Evolutionary conservation across 345 rosid species (phyloP).

Genomic region (Arabidopsis suecica): DNA sequence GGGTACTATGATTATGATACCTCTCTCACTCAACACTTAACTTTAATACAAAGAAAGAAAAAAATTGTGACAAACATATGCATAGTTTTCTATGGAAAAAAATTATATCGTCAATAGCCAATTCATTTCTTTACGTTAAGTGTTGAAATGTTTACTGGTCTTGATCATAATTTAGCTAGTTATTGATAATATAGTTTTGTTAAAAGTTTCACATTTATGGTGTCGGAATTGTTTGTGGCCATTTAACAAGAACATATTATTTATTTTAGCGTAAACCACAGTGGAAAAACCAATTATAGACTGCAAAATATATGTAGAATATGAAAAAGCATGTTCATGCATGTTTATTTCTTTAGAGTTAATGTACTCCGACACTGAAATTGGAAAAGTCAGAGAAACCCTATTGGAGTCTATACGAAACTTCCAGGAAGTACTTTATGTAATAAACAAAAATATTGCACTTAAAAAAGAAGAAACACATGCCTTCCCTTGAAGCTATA

Average conservation of each 20-base stretch:
- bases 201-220: not conserved
- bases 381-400: slow-evolving; percentile 29
- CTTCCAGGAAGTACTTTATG: slow-evolving; percentile 6
- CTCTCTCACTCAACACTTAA: not conserved
- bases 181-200: not conserved
- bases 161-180: not conserved
- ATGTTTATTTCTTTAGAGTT: not conserved
- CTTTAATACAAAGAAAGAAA: too few relatives aligned
- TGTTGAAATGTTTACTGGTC: not conserved
- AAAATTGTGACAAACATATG: too few relatives aligned
- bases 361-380: slow-evolving; percentile 9
- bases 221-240: slow-evolving; percentile 1
- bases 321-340: slow-evolving; percentile 10
- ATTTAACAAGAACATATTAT: not conserved
- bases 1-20: not conserved
- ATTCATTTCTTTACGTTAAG: not conserved
- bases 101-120: not conserved
- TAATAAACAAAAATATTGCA: slow-evolving; percentile 24
- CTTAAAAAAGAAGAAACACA: slow-evolving; percentile 9
- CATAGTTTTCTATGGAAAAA: too few relatives aligned
- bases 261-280: not conserved
- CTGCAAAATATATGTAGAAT: not conserved
- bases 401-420: slow-evolving; percentile 18
- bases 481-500: slow-evolving; percentile 14
- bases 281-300: not conserved